Base-by-base conservation (phyloP, 1,284 basidiomycete species). In the Moesziomyces aphidis region DNA sequence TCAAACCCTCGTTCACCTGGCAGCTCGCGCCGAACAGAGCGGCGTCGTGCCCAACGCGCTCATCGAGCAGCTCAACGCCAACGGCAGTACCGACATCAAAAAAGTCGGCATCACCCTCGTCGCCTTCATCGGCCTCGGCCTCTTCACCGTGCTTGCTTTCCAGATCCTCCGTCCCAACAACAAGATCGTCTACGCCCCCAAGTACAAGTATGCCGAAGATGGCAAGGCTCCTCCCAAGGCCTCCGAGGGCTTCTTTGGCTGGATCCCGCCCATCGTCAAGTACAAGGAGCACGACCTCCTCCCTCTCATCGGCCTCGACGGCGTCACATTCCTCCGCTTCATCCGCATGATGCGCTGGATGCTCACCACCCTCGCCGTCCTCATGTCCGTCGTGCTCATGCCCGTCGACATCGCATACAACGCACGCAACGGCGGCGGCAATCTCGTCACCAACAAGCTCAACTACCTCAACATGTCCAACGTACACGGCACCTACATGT, bases 291-390 rank as follows among this genome's bases (percentile, higher is more conserved):
- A 91, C 28, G 91, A 94, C 76, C 89, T 98, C 48, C 88, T 98
- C 34, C 90, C 93, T 76, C 94, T 95, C 84, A 89, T 97, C 79
- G 96, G 88, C 34, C 77, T 97, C 22, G 97, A 99, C 84, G 96
- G 95, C 0, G 91, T 94, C 53, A 89, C 92, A 15, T 99, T 93
- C 85, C 89, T 99, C 21, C 91, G 95, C 23, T 97, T 99, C 85
- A 88, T 92, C 28, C 90, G 94, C 67, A 90, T 99, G 87, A 89
- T 93, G 81, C 90, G 94, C 26, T 72, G 59, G 55, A 74, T 78
- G 56, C 63, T 77, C 36, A 74, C 76, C 22, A 65, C 70, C 1
- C 65, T 84, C 23, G 78, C 79, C 34, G 28, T 83, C 54, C 86
- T 94, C 53, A 88, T 90, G 47, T 92, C 92, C 76, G 89, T 87